Percentiles rank a stretch among this genome's conserved stretches.
These are phyloP conservation scores for Fusarium ramigenum DNA, from an alignment of 2,329 filamentous ascomycete species.

Conservation along the genomic window DNA sequence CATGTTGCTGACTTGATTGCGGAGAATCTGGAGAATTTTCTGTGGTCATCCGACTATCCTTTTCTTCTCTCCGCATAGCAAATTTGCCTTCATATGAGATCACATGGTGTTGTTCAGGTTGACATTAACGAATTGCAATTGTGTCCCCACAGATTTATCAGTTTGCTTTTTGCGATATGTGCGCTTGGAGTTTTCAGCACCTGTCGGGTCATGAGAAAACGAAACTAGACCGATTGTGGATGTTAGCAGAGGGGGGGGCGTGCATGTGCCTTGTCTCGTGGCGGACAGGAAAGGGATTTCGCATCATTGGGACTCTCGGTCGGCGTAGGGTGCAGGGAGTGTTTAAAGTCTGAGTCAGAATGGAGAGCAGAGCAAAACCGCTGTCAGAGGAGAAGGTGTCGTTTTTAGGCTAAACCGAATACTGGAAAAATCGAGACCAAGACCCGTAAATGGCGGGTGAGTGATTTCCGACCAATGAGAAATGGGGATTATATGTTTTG, in stretches of 20 bases:
- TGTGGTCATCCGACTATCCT: constrained; percentile 7
- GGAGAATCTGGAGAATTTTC: constrained; percentile 25
- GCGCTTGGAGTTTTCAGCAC: constrained; percentile 18
- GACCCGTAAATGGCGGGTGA: background rate
- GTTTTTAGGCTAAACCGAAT: constrained; percentile 32
- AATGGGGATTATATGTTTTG: background rate
- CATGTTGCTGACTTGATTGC: constrained; percentile 14
- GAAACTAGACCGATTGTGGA: constrained; percentile 12
- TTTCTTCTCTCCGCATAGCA: background rate
- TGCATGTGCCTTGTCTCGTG: background rate
- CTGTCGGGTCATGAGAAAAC: constrained; percentile 22
- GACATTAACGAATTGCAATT: background rate
- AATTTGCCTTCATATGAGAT: constrained; percentile 11
- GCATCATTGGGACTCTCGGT: background rate
- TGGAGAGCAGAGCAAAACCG: background rate
- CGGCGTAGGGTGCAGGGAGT: background rate
- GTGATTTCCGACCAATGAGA: background rate
- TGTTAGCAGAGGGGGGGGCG: background rate
- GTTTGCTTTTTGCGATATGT: constrained; percentile 28
- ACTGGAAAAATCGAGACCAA: constrained; percentile 25
- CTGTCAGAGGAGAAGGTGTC: background rate
- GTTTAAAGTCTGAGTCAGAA: constrained; percentile 26
- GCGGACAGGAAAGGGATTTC: constrained; percentile 7
- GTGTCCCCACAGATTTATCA: background rate
- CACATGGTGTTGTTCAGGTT: constrained; percentile 9